Evolutionary conservation across 164 flowering plant species (phyloP).

Genomic region (grape (Vitis vinifera)): ASM3070453v1 NC_081811.1:11368001-11368500

Average conservation of each 20-base stretch:
- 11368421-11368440: constrained; percentile 32
- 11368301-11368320: constrained; percentile 32
- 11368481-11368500: constrained; percentile 13
- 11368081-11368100: background rate
- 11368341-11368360: constrained; percentile 25
- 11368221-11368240: constrained; percentile 23
- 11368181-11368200: constrained; percentile 15
- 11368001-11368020: constrained; percentile 11
- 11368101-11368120: constrained; percentile 12
- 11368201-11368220: constrained; percentile 26
- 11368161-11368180: background rate
- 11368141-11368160: background rate
- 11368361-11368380: constrained; percentile 31
- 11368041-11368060: constrained; percentile 15
- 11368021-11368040: background rate
- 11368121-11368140: constrained; percentile 18
- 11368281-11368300: constrained; percentile 30
- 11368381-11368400: constrained; percentile 8
- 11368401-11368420: constrained; percentile 32
- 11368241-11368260: constrained; percentile 3
- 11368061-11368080: constrained; percentile 3
- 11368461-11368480: constrained; percentile 22
- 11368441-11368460: constrained; percentile 34
- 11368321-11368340: constrained; percentile 16
- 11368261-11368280: constrained; percentile 21